Percentiles rank a stretch among this genome's conserved stretches.
Evolutionary conservation across 441 rosid species (phyloP).

Genomic region (Mallotus japonicus): DNA sequence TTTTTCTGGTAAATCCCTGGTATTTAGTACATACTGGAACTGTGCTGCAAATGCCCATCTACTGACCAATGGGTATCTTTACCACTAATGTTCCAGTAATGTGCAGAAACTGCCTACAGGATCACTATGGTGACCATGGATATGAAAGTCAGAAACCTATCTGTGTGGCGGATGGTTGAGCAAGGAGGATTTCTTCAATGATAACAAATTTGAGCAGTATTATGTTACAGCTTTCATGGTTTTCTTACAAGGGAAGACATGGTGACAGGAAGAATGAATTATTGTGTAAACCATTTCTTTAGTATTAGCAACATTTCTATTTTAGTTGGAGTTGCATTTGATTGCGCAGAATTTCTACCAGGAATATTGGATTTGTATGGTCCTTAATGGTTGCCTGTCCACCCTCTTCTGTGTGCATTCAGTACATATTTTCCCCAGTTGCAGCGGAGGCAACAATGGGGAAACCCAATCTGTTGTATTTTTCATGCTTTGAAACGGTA

Average conservation of each 20-base stretch:
- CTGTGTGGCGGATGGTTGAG: not conserved
- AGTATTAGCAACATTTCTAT: not conserved
- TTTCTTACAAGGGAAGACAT: not conserved
- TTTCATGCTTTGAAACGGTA: slow-evolving; percentile 1
- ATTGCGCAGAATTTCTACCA: not conserved
- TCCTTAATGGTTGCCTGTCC: not conserved
- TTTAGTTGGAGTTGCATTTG: slow-evolving; percentile 1
- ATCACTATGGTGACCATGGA: slow-evolving; percentile 25
- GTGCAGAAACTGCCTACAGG: slow-evolving; percentile 23
- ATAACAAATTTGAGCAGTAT: not conserved
- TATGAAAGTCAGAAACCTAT: slow-evolving; percentile 21
- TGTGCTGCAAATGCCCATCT: slow-evolving; percentile 24
- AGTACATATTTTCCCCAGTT: not conserved
- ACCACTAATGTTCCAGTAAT: slow-evolving; percentile 32
- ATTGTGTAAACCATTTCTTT: not conserved
- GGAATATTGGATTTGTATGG: not conserved
- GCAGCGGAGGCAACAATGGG: not conserved
- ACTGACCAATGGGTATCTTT: slow-evolving; percentile 30
- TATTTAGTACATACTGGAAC: slow-evolving; percentile 25
- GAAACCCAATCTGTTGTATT: not conserved
- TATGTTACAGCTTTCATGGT: slow-evolving; percentile 1
- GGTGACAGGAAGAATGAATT: not conserved
- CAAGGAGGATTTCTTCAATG: not conserved
- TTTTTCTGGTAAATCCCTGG: slow-evolving; percentile 38
- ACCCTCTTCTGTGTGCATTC: not conserved